Evolutionary conservation across 768 basidiomycete species (phyloP).

Genomic region (Boletus coccyginus): DNA sequence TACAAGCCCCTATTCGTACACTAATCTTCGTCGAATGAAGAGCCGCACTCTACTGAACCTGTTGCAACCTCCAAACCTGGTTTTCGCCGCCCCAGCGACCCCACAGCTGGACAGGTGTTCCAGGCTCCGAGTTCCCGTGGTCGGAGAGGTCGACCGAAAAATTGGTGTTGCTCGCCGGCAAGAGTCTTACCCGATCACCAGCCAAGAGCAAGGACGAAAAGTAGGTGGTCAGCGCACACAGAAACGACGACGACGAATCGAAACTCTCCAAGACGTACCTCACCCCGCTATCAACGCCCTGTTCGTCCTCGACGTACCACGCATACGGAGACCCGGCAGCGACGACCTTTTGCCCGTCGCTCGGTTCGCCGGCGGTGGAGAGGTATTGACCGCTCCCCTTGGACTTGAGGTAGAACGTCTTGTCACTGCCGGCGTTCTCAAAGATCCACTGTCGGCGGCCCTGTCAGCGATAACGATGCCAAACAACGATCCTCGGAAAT

Average conservation of each 20-base stretch:
- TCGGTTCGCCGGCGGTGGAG: conserved; percentile 25
- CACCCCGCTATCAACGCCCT: conserved; percentile 33
- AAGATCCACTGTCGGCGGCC: conserved; percentile 38
- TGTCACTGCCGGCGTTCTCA: conserved; percentile 18
- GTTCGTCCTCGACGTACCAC: conserved; percentile 53
- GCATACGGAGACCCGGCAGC: conserved; percentile 34
- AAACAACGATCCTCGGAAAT: neutral
- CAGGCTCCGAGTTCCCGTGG: conserved; percentile 43
- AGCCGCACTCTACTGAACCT: conserved; percentile 1
- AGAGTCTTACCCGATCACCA: conserved; percentile 37
- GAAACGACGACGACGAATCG: neutral
- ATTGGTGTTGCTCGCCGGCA: conserved; percentile 37
- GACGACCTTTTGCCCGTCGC: conserved; percentile 42
- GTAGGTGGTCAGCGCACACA: neutral
- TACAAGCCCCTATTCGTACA: neutral
- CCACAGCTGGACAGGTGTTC: conserved; percentile 49
- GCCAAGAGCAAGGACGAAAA: neutral
- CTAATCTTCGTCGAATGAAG: neutral
- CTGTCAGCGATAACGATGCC: neutral
- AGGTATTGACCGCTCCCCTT: conserved; percentile 41
- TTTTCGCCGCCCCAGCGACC: conserved; percentile 46
- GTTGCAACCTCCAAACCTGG: conserved; percentile 45
- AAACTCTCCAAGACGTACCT: conserved; percentile 39
- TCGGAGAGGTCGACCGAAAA: conserved; percentile 48
- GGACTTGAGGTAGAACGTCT: conserved; percentile 44